A percentile compares a stretch with the other conserved stretches of the same genome.
Evolutionary conservation across 352 stramenopile genomes (phyloP).

Genomic region (Globisporangium splendens): DNA sequence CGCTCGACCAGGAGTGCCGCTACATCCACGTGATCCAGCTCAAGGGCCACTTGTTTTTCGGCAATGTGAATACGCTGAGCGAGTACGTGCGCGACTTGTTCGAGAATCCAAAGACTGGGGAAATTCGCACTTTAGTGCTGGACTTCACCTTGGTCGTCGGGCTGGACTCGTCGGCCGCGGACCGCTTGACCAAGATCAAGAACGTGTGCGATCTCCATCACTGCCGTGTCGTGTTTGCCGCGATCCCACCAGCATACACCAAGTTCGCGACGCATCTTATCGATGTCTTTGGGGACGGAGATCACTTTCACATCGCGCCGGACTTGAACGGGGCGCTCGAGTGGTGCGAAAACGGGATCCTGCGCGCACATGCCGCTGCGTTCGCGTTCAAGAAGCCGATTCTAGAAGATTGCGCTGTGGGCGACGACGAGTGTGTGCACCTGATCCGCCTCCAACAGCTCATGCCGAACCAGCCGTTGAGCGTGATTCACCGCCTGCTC

Average conservation of each 20-base stretch:
- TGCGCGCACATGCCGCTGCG: constrained; percentile 29
- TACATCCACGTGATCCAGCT: constrained; percentile 83
- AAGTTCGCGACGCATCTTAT: constrained; percentile 61
- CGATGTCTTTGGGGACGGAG: constrained; percentile 45
- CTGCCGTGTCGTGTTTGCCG: constrained; percentile 69
- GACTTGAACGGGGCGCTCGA: constrained; percentile 69
- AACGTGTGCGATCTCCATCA: constrained; percentile 62
- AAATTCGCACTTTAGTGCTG: constrained; percentile 73
- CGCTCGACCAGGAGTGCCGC: constrained; percentile 62
- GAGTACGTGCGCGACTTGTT: constrained; percentile 85
- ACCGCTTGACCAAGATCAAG: constrained; percentile 79
- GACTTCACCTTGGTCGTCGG: constrained; percentile 92
- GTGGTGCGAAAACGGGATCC: constrained; percentile 71
- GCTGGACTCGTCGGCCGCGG: constrained; percentile 84
- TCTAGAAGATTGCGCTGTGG: constrained; percentile 2
- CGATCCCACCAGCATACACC: constrained; percentile 51
- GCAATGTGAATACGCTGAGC: constrained; percentile 88
- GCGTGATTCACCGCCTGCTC: constrained; percentile 58
- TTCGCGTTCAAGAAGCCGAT: constrained; percentile 14
- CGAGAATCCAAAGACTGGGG: constrained; percentile 7
- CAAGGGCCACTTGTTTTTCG: constrained; percentile 86
- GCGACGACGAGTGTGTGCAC: constrained; percentile 54
- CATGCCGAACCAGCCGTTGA: constrained; percentile 63
- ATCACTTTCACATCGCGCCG: constrained; percentile 45
- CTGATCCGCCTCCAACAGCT: constrained; percentile 54